Conservation (phyloP, 148 eudicot species). For the Dysphania ambrosioides region DNA sequence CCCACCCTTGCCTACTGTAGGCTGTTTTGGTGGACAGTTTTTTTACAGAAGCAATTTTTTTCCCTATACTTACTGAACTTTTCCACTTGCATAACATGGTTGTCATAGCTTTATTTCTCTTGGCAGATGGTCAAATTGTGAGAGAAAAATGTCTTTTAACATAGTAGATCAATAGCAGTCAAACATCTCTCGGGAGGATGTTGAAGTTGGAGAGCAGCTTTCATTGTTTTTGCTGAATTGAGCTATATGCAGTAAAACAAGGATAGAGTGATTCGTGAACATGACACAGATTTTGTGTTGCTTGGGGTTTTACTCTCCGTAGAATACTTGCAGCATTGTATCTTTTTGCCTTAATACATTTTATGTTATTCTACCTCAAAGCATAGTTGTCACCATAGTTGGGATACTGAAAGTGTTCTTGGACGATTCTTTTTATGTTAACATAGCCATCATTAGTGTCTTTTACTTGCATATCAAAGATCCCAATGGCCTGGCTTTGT, state of each 20-base stretch:
- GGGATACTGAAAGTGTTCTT: neutral
- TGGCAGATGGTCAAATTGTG: slow-evolving; percentile 17
- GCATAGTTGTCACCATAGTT: neutral
- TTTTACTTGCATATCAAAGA: neutral
- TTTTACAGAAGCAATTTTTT: no score
- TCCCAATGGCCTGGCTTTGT: neutral
- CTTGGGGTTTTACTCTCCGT: neutral
- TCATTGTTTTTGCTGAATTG: neutral
- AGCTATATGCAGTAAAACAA: neutral
- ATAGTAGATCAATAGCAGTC: slow-evolving; percentile 8
- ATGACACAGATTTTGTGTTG: neutral
- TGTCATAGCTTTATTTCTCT: neutral
- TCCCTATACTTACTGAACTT: no score
- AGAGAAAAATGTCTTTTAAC: slow-evolving; percentile 11
- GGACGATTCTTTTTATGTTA: neutral
- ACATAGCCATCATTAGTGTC: neutral
- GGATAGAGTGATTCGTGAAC: neutral
- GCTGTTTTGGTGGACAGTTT: neutral
- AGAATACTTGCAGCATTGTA: neutral
- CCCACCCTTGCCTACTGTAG: neutral
- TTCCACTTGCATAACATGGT: neutral
- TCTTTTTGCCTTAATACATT: neutral
- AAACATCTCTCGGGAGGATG: neutral
- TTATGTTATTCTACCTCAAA: neutral
- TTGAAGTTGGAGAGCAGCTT: slow-evolving; percentile 1